phyloP scores from a whole-genome alignment of 75 land plant species.

The Cupressus sempervirens region DNA sequence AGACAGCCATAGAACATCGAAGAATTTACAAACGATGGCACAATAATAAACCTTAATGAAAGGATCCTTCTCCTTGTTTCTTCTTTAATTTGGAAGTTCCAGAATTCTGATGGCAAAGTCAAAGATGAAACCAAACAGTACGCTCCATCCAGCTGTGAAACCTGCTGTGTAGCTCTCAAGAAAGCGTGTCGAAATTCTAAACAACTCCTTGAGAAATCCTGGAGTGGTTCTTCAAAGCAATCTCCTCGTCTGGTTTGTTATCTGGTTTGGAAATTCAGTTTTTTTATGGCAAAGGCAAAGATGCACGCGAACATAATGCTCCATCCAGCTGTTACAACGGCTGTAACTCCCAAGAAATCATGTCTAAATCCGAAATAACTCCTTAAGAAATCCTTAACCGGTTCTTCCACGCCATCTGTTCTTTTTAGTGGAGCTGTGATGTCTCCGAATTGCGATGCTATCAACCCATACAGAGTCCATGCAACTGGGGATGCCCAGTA shows the following conservation, averaged over 20 bases:
- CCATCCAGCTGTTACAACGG: conserved; percentile 40
- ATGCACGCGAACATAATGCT: conserved; percentile 46
- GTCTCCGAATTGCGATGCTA: conserved; percentile 68
- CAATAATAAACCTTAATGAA: too few relatives aligned
- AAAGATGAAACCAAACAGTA: conserved; percentile 52
- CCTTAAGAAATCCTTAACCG: conserved; percentile 21
- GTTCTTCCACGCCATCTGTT: conserved; percentile 16
- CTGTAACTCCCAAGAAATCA: conserved; percentile 50
- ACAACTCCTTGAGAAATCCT: conserved; percentile 18
- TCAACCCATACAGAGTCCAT: conserved; percentile 63
- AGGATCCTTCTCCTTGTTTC: too few relatives aligned
- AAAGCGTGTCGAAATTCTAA: conserved; percentile 67
- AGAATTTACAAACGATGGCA: too few relatives aligned
- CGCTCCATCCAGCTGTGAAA: conserved; percentile 35
- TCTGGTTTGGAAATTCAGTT: conserved; percentile 58
- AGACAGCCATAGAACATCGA: too few relatives aligned
- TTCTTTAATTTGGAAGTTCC: conserved; percentile 26
- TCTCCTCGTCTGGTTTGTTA: conserved; percentile 1
- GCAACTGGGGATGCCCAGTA: conserved; percentile 56
- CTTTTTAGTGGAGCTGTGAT: background rate
- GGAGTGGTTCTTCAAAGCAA: conserved; percentile 16
- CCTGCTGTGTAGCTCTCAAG: conserved; percentile 36
- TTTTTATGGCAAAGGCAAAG: conserved; percentile 61
- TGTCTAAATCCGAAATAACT: conserved; percentile 54
- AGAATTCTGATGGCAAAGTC: conserved; percentile 47